Base-by-base conservation (phyloP, 768 basidiomycete genomes). In the Clitopilus passeckerianus region DNA sequence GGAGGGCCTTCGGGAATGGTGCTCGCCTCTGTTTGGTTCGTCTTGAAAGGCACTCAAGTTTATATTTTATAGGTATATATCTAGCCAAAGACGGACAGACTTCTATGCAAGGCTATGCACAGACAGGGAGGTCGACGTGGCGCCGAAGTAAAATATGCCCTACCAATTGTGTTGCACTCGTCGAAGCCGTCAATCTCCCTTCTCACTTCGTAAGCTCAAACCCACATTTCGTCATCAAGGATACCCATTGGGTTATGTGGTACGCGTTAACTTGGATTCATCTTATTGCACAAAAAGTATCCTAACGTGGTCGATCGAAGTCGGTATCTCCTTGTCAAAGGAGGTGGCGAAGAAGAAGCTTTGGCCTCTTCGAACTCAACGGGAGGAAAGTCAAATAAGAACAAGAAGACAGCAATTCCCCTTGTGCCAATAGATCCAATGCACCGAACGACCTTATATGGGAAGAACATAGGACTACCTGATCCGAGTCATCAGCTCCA, bases 241-340 rank as follows among this genome's bases (percentile, higher is more conserved):
- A 88, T 57, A 86, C 86, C 1, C 78, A 84, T 43, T 90, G 88
- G 87, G 86, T 89, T 56, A 77, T 87, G 67, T 87, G 86, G 86
- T 85, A 63, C 66, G 23, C 22, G 35, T 27, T 37, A 35, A 37
- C 16, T 24, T 14, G n/a, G 43, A 1, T n/a, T 57, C n/a, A 16
- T 18, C 34, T 34, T n/a, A n/a, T n/a, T n/a, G n/a, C 14, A 14
- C 12, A 18, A 16, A 16, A n/a, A 12, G 53, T 35, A 33, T 12
- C 37, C 34, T 20, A 61, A 27, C 54, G 22, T 44, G 58, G 27
- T 30, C 27, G 7, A 30, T 30, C 5, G 37, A 56, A 86, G 84
- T 63, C 86, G 86, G 7, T 90, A 87, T 69, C 75, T 89, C 0
- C 73, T 89, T 44, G 81, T 90, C 33, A 77, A 74, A 70, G 74